Base-by-base conservation (phyloP, 2,329 filamentous ascomycete genomes). In the Trichophyton benhamiae region DNA sequence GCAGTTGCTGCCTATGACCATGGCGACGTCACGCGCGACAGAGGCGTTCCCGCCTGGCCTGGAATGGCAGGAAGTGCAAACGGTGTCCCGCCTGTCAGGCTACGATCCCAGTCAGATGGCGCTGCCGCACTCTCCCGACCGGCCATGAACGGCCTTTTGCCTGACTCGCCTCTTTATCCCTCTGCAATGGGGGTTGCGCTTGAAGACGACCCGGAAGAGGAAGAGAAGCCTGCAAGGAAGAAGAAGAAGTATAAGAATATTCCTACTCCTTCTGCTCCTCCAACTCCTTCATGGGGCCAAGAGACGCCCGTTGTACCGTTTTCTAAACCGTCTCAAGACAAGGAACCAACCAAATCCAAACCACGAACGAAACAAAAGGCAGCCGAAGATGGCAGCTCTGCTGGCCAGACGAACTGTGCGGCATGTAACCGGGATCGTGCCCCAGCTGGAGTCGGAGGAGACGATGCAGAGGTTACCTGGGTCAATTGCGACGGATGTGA, bases 401-500 rank as follows among this genome's bases (percentile, higher is more conserved):
- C 65, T 65, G 49, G 49, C 25, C 78, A 71, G 75, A 77, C 67
- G 77, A 74, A 67, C 76, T 86, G 83, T 68, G 81, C 80, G 38
- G 77, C 79, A 27, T 87, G 83, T 68, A 78, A 81, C 46, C 77
- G 81, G 61, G 75, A 80, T 53, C 78, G 82, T 20, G 78, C 80
- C 58, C 77, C 79, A 41, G 71, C 76, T 22, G 77, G 78, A 38
- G 77, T 75, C 9, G 73, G 55, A 58, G 33, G 74, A 22, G 76
- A 78, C 62, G 81, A 85, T 65, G 78, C 82, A 60, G 75, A 78
- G 63, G 75, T 76, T 62, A 77, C 77, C 13, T 87, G 85, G 85
- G 85, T 87, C 64, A 82, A 80, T 48, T 87, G 85, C 68, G 84
- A 87, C 70, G 84, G 83, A 27, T 87, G 85, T 72, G 84, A 86